These are phyloP conservation scores for Zangia roseola DNA, from an alignment of 768 basidiomycete genomes.

Conservation along the genomic window DNA sequence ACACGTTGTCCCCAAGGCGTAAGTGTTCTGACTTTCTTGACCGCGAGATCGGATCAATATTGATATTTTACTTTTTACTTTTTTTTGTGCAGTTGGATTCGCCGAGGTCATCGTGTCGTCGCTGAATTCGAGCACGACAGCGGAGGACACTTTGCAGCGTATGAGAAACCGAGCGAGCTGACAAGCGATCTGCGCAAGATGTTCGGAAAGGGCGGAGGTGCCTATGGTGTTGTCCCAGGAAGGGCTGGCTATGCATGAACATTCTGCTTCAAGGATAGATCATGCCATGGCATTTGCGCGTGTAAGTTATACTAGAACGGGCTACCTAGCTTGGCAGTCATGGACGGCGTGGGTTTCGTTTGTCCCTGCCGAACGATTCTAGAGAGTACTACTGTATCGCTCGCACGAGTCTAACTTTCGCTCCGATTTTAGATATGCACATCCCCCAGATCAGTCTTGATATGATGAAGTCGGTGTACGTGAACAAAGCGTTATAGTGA, in stretches of 20 bases:
- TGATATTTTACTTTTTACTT: neutral
- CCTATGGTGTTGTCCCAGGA: slow-evolving; percentile 46
- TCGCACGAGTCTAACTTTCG: too few species aligned
- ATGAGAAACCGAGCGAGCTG: slow-evolving; percentile 49
- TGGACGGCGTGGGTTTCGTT: too few species aligned
- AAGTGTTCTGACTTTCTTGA: slow-evolving; percentile 12
- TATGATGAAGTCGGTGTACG: too few species aligned
- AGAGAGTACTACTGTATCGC: too few species aligned
- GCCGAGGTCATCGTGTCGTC: slow-evolving; percentile 38
- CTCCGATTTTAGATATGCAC: too few species aligned
- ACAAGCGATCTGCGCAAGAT: slow-evolving; percentile 53
- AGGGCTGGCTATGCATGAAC: slow-evolving; percentile 40
- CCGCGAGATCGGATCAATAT: neutral
- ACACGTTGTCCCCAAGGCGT: slow-evolving; percentile 36
- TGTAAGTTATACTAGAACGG: too few species aligned
- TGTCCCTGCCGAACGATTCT: too few species aligned
- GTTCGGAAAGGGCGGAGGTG: slow-evolving; percentile 54
- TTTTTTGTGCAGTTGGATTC: slow-evolving; percentile 42
- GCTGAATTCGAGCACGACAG: slow-evolving; percentile 47
- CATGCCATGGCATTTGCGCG: neutral
- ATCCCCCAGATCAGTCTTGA: too few species aligned
- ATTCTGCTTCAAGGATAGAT: neutral
- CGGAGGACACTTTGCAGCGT: slow-evolving; percentile 61
- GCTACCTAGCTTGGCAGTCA: too few species aligned
- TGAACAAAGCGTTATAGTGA: too few species aligned